Base-by-base conservation (phyloP, 495 filamentous ascomycete species). In the Penicillium coffeae region DNA sequence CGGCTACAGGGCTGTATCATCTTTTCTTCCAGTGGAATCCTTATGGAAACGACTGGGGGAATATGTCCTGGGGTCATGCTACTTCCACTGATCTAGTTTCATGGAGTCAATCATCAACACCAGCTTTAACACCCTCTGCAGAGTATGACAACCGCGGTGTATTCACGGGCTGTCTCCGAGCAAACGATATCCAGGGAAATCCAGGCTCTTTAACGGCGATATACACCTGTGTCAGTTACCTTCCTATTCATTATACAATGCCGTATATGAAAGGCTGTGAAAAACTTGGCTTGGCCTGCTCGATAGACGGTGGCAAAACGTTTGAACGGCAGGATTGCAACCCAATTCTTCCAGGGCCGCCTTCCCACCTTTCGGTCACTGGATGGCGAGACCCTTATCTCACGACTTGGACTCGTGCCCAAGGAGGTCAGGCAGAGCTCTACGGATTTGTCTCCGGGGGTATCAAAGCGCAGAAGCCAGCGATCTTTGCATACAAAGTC, bases 311-410 rank as follows among this genome's bases (percentile, higher is more conserved):
- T 10, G 80, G 76, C 1, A 44, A 47, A 42, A 81, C 72, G 5
- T 83, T 75, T 70, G 39, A 72, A 39, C 67, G 78, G 14, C 65
- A 73, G 36, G 54, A 55, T 12, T 66, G 66, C 21, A 83, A 83
- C 43, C 77, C 80, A 0, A 54, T 81, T 14, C 64, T 83, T 39
- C 19, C 58, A 3, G 56, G 63, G 0, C 71, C 76, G 1, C 77
- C 79, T 38, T 47, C 57, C 21, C 58, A 65, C 19, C 60, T 72
- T 47, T 66, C 72, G 20, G 68, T 82, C 21, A 81, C 78, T 1
- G 77, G 74, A 3, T 82, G 74, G 71, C 59, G 80, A 19, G 80
- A 83, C 49, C 79, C 80, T 0, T 79, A 70, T 50, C 52, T 80
- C 30, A 62, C 63, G 25, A 55, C 58, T 1, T 81, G 71, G 72